phyloP scores from a whole-genome alignment of 805 yeast genomes.

The Yarrowia sp. region DNA sequence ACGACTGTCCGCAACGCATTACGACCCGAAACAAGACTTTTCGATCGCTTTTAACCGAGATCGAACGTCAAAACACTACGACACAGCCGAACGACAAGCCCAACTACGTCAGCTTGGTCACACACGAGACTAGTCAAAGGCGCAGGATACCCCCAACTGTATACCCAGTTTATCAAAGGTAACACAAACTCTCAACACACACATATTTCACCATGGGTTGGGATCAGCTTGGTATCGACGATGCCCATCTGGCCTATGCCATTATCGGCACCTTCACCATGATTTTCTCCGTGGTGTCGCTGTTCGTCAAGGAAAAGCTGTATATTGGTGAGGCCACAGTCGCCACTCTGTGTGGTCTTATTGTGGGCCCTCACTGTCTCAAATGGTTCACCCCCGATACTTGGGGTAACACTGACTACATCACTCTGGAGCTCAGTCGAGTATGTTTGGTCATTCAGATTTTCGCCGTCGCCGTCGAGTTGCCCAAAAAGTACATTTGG shows the following conservation, averaged over 20 bases:
- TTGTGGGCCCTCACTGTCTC: slow-evolving; percentile 83
- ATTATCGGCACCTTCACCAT: slow-evolving; percentile 80
- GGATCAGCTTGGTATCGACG: slow-evolving; percentile 42
- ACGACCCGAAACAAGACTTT: too few species aligned
- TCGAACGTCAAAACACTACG: too few species aligned
- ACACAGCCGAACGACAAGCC: background rate
- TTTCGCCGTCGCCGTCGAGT: slow-evolving; percentile 91
- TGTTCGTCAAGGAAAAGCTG: slow-evolving; percentile 76
- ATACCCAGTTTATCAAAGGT: too few species aligned
- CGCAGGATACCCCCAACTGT: too few species aligned
- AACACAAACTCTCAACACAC: too few species aligned
- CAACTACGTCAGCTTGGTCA: too few species aligned
- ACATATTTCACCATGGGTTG: slow-evolving; percentile 25
- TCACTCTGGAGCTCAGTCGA: slow-evolving; percentile 80
- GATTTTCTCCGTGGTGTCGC: slow-evolving; percentile 74
- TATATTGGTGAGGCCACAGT: slow-evolving; percentile 91
- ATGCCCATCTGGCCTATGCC: slow-evolving; percentile 85
- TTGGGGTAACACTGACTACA: slow-evolving; percentile 83
- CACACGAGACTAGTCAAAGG: too few species aligned
- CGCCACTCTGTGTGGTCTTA: slow-evolving; percentile 79
- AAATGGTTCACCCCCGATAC: slow-evolving; percentile 77
- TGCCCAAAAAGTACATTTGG: slow-evolving; percentile 85
- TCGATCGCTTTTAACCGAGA: too few species aligned
- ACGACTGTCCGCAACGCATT: too few species aligned
- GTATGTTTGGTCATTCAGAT: slow-evolving; percentile 83